These are phyloP conservation scores for Suhomyces ambrosiae DNA, from an alignment of 1,139 yeast genomes.

Conservation along the genomic window DNA sequence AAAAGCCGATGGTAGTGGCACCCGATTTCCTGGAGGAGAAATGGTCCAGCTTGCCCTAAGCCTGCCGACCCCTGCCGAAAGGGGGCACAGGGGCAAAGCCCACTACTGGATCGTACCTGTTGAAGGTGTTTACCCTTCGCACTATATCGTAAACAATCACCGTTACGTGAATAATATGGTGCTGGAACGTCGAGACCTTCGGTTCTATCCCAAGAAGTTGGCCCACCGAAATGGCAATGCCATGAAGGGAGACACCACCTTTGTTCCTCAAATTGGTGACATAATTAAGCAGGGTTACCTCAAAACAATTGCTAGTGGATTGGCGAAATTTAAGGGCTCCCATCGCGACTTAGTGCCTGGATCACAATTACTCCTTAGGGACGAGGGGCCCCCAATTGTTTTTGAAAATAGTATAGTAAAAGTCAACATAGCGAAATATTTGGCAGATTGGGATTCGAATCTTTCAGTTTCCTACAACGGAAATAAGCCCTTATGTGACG, in stretches of 20 bases:
- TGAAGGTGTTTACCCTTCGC: conserved; percentile 11
- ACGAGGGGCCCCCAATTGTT: conserved; percentile 8
- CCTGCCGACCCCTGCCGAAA: conserved; percentile 2
- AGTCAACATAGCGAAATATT: conserved; percentile 9
- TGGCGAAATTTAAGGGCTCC: not conserved
- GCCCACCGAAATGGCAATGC: conserved; percentile 13
- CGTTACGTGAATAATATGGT: conserved; percentile 15
- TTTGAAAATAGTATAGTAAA: conserved; percentile 4
- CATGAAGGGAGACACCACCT: conserved; percentile 13
- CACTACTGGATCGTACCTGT: conserved; percentile 15
- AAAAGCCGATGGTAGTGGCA: conserved; percentile 23
- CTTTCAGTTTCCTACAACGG: conserved; percentile 5
- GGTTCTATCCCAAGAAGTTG: conserved; percentile 18
- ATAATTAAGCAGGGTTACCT: conserved; percentile 16
- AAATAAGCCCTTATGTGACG: conserved; percentile 9
- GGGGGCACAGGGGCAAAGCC: conserved; percentile 1
- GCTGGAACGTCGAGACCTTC: conserved; percentile 13
- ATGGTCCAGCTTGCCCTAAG: conserved; percentile 25
- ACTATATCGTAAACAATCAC: conserved; percentile 18
- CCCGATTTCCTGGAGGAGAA: conserved; percentile 27
- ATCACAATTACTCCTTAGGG: conserved; percentile 5
- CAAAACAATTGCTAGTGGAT: conserved; percentile 13
- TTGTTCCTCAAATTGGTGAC: conserved; percentile 19
- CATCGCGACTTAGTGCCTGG: not conserved
- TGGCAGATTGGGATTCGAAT: conserved; percentile 6